Conservation (phyloP, 106 monocot species). For the Allium fistulosum region DNA sequence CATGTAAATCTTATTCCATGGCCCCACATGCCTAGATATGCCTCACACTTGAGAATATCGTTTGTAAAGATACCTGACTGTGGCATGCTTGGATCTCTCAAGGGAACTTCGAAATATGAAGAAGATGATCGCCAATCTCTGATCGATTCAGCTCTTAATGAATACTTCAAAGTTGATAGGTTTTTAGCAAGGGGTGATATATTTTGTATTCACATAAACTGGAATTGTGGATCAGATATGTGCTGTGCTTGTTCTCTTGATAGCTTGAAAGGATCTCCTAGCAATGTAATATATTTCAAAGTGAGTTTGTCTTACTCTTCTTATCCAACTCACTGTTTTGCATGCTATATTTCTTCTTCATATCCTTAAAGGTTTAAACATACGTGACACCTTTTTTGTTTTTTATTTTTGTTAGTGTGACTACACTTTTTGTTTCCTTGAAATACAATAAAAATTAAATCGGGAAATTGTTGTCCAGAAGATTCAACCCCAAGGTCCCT, state of each 20-base stretch:
- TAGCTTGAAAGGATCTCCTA: conserved; percentile 7
- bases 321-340: too few species aligned
- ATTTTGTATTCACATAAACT: conserved; percentile 53
- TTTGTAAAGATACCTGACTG: conserved; percentile 83
- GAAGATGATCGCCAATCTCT: conserved; percentile 62
- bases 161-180: conserved; percentile 76
- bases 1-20: conserved; percentile 52
- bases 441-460: too few species aligned
- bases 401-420: too few species aligned
- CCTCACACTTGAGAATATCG: conserved; percentile 77
- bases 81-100: conserved; percentile 56
- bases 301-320: conserved; percentile 20
- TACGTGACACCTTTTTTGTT: too few species aligned
- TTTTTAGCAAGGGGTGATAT: conserved; percentile 78
- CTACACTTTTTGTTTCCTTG: too few species aligned
- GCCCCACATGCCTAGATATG: conserved; percentile 68
- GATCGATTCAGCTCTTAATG: conserved; percentile 72
- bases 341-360: too few species aligned
- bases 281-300: conserved; percentile 77
- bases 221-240: conserved; percentile 73
- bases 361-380: too few species aligned
- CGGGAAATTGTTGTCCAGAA: too few species aligned
- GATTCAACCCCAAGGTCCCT: too few species aligned
- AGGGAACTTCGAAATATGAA: conserved; percentile 42
- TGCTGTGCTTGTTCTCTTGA: conserved; percentile 53